phyloP scores from a whole-genome alignment of 2,329 filamentous ascomycete species.

The Aspergillus neotritici region DNA sequence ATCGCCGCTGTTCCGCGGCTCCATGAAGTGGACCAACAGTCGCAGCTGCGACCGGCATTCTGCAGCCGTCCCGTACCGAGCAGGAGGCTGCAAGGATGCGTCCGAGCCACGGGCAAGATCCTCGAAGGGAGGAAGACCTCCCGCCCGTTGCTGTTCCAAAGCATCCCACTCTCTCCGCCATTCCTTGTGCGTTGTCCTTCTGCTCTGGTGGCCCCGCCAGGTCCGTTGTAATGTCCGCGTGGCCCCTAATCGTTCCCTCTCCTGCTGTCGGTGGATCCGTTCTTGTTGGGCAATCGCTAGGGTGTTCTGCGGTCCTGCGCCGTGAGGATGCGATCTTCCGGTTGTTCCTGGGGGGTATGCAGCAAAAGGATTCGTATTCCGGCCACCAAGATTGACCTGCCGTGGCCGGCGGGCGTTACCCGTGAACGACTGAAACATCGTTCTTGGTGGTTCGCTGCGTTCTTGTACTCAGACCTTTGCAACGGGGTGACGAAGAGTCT shows the following conservation, averaged over 20 bases:
- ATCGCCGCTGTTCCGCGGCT: conserved; percentile 43
- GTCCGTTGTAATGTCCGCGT: conserved; percentile 67
- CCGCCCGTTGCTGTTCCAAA: conserved; percentile 43
- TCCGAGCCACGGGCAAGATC: conserved; percentile 39
- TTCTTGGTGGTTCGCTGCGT: conserved; percentile 13
- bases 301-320: conserved; percentile 65
- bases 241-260: conserved; percentile 71
- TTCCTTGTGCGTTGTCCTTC: conserved; percentile 52
- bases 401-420: conserved; percentile 78
- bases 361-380: conserved; percentile 72
- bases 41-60: conserved; percentile 52
- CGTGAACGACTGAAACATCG: conserved; percentile 89
- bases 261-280: conserved; percentile 69
- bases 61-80: conserved; percentile 30
- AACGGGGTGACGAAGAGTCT: conserved; percentile 6
- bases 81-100: conserved; percentile 45
- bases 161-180: conserved; percentile 61
- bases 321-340: conserved; percentile 51
- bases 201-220: conserved; percentile 71
- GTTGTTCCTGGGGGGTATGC: conserved; percentile 54
- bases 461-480: conserved; percentile 5
- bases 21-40: conserved; percentile 63
- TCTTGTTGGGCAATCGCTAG: conserved; percentile 84
- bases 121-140: conserved; percentile 21
- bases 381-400: conserved; percentile 90